Conservation (phyloP, 1,284 basidiomycete genomes). For the Sphaerobolus stellatus region DNA sequence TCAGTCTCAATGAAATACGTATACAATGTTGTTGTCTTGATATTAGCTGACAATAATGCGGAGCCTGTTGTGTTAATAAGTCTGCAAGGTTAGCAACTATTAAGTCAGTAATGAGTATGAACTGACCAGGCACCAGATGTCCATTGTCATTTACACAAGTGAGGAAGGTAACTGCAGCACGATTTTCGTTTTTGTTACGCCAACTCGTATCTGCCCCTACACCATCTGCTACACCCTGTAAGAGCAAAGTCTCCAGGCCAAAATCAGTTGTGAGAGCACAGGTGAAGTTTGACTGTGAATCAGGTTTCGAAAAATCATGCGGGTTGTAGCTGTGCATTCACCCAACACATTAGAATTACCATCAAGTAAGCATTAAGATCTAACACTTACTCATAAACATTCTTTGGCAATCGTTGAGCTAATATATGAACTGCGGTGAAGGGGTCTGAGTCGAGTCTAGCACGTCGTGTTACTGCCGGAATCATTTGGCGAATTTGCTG, state of each 20-base stretch:
- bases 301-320: background rate
- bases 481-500: background rate
- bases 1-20: background rate
- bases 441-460: background rate
- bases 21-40: background rate
- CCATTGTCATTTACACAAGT: background rate
- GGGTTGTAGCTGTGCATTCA: conserved; percentile 1
- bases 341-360: too few species aligned
- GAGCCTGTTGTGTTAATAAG: background rate
- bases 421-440: background rate
- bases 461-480: background rate
- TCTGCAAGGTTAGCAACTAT: background rate
- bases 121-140: conserved; percentile 4
- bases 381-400: background rate
- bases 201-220: conserved; percentile 1
- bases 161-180: conserved; percentile 1
- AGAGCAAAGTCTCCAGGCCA: background rate
- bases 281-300: background rate
- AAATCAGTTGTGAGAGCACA: background rate
- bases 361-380: background rate
- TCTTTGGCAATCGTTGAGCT: background rate
- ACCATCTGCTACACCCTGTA: background rate
- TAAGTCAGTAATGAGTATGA: background rate
- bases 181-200: conserved; percentile 5
- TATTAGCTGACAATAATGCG: background rate